Base-by-base conservation (phyloP, 2,329 filamentous ascomycete genomes). In the Bipolaris bicolor region DNA sequence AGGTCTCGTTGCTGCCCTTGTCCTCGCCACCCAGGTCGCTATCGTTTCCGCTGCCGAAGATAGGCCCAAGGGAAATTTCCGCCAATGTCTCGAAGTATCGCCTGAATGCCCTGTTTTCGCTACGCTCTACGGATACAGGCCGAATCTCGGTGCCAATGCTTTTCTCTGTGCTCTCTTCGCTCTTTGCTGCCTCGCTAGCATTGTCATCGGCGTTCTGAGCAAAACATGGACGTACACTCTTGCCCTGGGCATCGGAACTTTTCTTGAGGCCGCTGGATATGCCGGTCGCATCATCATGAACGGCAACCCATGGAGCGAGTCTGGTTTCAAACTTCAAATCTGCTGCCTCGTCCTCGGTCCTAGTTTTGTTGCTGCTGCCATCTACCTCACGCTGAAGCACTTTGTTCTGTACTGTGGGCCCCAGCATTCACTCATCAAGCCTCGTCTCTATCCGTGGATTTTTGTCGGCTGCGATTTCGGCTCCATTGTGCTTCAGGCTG, bases 391-490 rank as follows among this genome's bases (percentile, higher is more conserved):
- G 0, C 71, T 82, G 26, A 81, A 81, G 63, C 79, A 81, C 63
- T 71, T 82, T 7, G 76, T 81, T 36, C 58, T 80, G 6, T 76
- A 77, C 63, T 77, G 79, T 36, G 80, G 79, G 1, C 67, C 75
- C 0, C 69, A 78, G 37, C 73, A 75, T 58, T 81, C 78, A 0
- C 65, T 76, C 1, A 63, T 82, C 26, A 71, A 70, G 46, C 60
- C 71, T 7, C 66, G 65, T 24, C 64, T 80, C 10, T 86, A 85
- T 65, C 84, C 84, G 6, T 81, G 82, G 75, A 78, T 86, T 55
- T 87, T 87, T 71, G 82, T 87, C 63, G 72, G 76, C 36, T 85
- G 82, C 65, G 85, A 87, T 58, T 66, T 86, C 34, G 66, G 83
- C 43, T 83, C 81, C 16, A 79, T 88, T 33, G 62, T 84, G 10